These are phyloP conservation scores for Petunia hybrid DNA, from an alignment of 305 asterid genomes.

Conservation along the genomic window DNA sequence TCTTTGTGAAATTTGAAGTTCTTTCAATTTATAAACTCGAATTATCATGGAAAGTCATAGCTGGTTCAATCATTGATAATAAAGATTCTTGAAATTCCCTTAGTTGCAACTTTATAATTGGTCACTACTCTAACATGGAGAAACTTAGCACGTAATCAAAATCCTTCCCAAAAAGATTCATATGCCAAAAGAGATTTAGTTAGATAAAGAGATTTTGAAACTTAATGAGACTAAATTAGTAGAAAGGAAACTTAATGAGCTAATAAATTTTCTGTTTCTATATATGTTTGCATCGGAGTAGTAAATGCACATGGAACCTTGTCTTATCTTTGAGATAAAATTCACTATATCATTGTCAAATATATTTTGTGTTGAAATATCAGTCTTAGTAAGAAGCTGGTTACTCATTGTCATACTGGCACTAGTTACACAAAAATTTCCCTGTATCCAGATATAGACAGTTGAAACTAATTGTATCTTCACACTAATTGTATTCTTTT, in stretches of 20 bases:
- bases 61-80: background rate
- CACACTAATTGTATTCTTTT: background rate
- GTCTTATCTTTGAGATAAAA: background rate
- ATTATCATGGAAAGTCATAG: background rate
- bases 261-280: background rate
- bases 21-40: background rate
- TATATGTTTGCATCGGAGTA: background rate
- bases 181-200: background rate
- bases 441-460: background rate
- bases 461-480: background rate
- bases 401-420: background rate
- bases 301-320: slow-evolving; percentile 7
- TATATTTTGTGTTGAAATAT: background rate
- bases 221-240: background rate
- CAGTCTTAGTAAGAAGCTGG: background rate
- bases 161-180: background rate
- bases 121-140: background rate
- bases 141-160: background rate
- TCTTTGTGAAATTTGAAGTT: background rate
- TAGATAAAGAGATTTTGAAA: background rate
- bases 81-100: background rate
- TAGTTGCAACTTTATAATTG: background rate
- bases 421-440: background rate
- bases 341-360: background rate
- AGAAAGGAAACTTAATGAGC: background rate